A percentile compares a stretch with the other conserved stretches of the same genome.
These are phyloP conservation scores for Meyerozyma athensensis DNA, from an alignment of 1,139 yeast genomes.

Conservation along the genomic window DNA sequence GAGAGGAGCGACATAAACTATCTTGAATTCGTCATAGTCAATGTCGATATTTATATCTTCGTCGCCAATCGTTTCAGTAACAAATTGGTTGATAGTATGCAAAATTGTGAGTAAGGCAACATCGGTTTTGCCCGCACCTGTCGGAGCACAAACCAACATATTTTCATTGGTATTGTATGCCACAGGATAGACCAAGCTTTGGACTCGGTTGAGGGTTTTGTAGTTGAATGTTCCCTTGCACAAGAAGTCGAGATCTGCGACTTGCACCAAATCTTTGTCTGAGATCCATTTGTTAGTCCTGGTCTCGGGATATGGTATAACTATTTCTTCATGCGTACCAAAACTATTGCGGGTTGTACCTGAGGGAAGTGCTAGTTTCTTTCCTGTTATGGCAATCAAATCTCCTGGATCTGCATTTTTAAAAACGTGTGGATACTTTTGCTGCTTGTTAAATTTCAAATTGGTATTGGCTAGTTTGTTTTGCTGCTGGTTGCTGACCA, in stretches of 20 bases:
- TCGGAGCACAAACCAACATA: slow-evolving; percentile 97
- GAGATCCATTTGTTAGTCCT: slow-evolving; percentile 42
- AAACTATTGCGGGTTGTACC: slow-evolving; percentile 70
- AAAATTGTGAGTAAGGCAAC: slow-evolving; percentile 85
- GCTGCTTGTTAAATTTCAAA: slow-evolving; percentile 16
- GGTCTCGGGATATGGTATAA: slow-evolving; percentile 69
- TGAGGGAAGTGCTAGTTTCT: slow-evolving; percentile 69
- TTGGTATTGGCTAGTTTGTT: slow-evolving; percentile 19
- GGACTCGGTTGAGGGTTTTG: slow-evolving; percentile 77
- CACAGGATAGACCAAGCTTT: slow-evolving; percentile 84
- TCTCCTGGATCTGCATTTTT: slow-evolving; percentile 63
- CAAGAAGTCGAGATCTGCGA: slow-evolving; percentile 63
- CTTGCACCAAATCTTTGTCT: slow-evolving; percentile 51
- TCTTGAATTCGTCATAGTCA: slow-evolving; percentile 78
- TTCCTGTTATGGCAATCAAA: slow-evolving; percentile 73
- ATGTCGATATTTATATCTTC: slow-evolving; percentile 54
- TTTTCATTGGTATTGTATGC: slow-evolving; percentile 93
- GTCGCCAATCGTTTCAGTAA: slow-evolving; percentile 42
- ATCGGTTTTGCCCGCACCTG: slow-evolving; percentile 99
- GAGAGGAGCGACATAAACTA: slow-evolving; percentile 92
- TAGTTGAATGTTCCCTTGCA: slow-evolving; percentile 88
- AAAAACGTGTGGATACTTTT: slow-evolving; percentile 83
- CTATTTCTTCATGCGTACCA: slow-evolving; percentile 73
- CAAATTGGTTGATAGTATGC: slow-evolving; percentile 70
- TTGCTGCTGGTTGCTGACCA: slow-evolving; percentile 44